Conservation (phyloP, 179 eudicot genomes). For the Patellifolia procumbens region DNA sequence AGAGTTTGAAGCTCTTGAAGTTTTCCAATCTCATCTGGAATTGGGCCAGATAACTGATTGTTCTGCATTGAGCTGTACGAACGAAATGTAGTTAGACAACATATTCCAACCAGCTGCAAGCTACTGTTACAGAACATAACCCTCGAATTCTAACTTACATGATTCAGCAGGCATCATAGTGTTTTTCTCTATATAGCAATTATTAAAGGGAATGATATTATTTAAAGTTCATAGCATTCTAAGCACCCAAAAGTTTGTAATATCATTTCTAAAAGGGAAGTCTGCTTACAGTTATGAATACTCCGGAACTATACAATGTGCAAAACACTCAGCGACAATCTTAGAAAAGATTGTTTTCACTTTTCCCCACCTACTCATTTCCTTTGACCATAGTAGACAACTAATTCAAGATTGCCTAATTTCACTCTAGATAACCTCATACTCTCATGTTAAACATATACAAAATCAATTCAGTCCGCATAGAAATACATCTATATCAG, state of each 20-base stretch:
- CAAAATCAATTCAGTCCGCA: too few relatives aligned
- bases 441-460: too few relatives aligned
- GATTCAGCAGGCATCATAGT: conserved; percentile 9
- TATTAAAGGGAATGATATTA: background rate
- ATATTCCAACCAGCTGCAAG: background rate
- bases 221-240: background rate
- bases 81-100: conserved; percentile 6
- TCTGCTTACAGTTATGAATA: background rate
- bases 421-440: too few relatives aligned
- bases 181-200: background rate
- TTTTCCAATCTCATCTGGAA: conserved; percentile 75
- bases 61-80: conserved; percentile 73
- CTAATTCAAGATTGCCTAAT: background rate
- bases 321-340: too few relatives aligned
- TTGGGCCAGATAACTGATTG: conserved; percentile 64
- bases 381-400: background rate
- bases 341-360: background rate
- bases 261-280: background rate
- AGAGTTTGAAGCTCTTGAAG: conserved; percentile 75
- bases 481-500: too few relatives aligned
- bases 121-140: background rate
- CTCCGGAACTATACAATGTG: background rate
- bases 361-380: background rate
- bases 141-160: background rate
- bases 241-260: background rate